These are phyloP conservation scores for Dryadomyces quercus-mongolicae DNA, from an alignment of 2,329 filamentous ascomycete genomes.

Conservation along the genomic window DNA sequence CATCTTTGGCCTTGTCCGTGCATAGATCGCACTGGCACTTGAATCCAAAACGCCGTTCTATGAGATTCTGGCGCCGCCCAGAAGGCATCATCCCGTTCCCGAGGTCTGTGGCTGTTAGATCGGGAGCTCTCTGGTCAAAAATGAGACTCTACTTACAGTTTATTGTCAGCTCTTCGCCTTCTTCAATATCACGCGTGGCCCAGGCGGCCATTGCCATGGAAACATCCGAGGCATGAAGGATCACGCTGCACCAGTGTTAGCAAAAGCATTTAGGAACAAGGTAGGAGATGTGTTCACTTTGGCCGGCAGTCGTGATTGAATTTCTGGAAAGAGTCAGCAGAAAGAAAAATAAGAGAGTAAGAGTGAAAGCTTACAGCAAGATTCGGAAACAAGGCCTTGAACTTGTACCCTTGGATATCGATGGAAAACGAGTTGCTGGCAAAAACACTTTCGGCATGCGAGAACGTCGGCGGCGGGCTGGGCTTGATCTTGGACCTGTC, in stretches of 20 bases:
- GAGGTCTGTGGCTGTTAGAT: constrained; percentile 7
- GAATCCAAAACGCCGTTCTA: constrained; percentile 16
- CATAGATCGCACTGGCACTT: constrained; percentile 17
- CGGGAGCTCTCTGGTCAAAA: background rate
- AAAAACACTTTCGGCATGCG: constrained; percentile 22
- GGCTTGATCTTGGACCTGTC: background rate
- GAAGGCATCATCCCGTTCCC: constrained; percentile 10
- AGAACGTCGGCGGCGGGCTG: constrained; percentile 4
- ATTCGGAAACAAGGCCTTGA: constrained; percentile 12
- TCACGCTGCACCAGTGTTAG: constrained; percentile 10
- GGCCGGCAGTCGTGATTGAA: constrained; percentile 19
- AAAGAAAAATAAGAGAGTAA: background rate
- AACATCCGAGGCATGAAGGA: constrained; percentile 12
- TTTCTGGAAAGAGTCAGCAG: constrained; percentile 6
- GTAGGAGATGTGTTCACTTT: constrained; percentile 5
- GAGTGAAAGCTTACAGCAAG: constrained; percentile 10
- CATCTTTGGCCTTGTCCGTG: background rate
- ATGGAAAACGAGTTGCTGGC: constrained; percentile 19
- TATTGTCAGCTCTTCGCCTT: constrained; percentile 19
- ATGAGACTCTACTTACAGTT: constrained; percentile 12
- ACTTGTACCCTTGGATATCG: constrained; percentile 12
- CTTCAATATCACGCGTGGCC: constrained; percentile 15
- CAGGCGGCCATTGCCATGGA: constrained; percentile 13
- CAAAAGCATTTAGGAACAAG: background rate
- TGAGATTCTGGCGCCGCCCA: constrained; percentile 9